phyloP scores from a whole-genome alignment of 768 basidiomycete genomes.

The Asterophora lycoperdoides region DNA sequence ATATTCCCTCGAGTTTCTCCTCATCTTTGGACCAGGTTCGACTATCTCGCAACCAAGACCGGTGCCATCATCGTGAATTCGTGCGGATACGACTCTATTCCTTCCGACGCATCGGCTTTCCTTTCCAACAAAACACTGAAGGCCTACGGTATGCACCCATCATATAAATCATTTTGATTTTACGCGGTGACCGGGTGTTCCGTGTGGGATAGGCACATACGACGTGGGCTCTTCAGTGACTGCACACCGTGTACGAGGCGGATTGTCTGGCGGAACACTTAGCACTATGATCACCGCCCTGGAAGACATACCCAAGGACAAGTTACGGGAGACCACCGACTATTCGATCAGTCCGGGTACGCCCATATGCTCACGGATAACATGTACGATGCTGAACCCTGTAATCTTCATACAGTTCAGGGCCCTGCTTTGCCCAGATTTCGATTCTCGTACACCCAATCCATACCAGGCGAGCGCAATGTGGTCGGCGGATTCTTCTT shows the following conservation, averaged over 20 bases:
- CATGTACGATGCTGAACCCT: no score
- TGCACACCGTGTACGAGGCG: conserved; percentile 43
- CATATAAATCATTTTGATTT: background rate
- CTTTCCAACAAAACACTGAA: conserved; percentile 69
- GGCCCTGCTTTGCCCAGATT: conserved; percentile 19
- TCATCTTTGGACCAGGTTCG: conserved; percentile 43
- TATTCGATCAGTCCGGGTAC: conserved; percentile 42
- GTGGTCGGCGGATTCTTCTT: conserved; percentile 35
- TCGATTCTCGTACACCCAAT: conserved; percentile 33
- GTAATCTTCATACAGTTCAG: background rate
- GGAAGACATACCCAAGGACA: conserved; percentile 36
- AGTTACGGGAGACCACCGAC: conserved; percentile 26
- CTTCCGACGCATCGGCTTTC: conserved; percentile 67
- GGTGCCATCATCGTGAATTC: conserved; percentile 75
- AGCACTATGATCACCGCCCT: conserved; percentile 33
- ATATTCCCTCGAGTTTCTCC: background rate
- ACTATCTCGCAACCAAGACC: conserved; percentile 66
- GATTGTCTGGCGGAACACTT: conserved; percentile 64
- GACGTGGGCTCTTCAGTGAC: conserved; percentile 55
- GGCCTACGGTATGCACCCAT: conserved; percentile 21
- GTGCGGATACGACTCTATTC: conserved; percentile 75
- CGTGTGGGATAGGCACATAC: conserved; percentile 15
- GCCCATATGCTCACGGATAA: conserved; percentile 2
- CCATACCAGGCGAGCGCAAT: conserved; percentile 32
- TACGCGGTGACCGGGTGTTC: background rate